Evolutionary conservation across 768 basidiomycete species (phyloP).

Genomic region (Termitomyces sp.): DNA sequence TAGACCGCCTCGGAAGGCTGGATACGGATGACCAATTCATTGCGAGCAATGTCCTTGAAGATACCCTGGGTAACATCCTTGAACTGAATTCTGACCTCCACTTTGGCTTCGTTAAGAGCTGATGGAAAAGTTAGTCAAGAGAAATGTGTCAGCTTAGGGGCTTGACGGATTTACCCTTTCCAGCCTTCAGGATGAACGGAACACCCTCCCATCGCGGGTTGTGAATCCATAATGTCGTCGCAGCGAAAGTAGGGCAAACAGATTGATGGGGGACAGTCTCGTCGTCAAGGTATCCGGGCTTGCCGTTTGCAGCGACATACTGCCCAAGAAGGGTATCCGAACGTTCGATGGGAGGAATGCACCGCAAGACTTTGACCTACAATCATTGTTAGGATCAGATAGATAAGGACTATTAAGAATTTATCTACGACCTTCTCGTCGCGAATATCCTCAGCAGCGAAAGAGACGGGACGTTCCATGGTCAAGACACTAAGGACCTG

Average conservation of each 20-base stretch:
- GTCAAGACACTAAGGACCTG: slow-evolving; percentile 94
- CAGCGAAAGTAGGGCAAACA: slow-evolving; percentile 92
- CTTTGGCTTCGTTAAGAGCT: slow-evolving; percentile 98
- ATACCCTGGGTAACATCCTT: slow-evolving; percentile 97
- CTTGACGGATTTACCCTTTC: slow-evolving; percentile 67
- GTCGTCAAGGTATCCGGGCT: slow-evolving; percentile 99
- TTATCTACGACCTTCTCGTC: slow-evolving; percentile 81
- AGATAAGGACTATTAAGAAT: slow-evolving; percentile 3
- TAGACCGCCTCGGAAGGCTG: slow-evolving; percentile 97
- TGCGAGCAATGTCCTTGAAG: slow-evolving; percentile 93
- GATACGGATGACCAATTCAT: slow-evolving; percentile 96
- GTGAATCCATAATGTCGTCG: slow-evolving; percentile 85
- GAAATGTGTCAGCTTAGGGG: neutral
- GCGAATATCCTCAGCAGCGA: slow-evolving; percentile 94
- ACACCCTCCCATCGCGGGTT: slow-evolving; percentile 99
- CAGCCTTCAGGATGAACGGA: slow-evolving; percentile 97
- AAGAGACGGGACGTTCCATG: slow-evolving; percentile 98
- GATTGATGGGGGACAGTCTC: slow-evolving; percentile 91
- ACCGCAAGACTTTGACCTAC: slow-evolving; percentile 94
- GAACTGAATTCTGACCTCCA: slow-evolving; percentile 96
- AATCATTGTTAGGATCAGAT: neutral
- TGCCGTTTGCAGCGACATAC: slow-evolving; percentile 83
- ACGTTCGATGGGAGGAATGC: slow-evolving; percentile 77
- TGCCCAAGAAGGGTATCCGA: slow-evolving; percentile 90
- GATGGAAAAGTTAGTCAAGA: slow-evolving; percentile 10